phyloP scores from a whole-genome alignment of 805 yeast species.

The Suhomyces pyralidae region DNA sequence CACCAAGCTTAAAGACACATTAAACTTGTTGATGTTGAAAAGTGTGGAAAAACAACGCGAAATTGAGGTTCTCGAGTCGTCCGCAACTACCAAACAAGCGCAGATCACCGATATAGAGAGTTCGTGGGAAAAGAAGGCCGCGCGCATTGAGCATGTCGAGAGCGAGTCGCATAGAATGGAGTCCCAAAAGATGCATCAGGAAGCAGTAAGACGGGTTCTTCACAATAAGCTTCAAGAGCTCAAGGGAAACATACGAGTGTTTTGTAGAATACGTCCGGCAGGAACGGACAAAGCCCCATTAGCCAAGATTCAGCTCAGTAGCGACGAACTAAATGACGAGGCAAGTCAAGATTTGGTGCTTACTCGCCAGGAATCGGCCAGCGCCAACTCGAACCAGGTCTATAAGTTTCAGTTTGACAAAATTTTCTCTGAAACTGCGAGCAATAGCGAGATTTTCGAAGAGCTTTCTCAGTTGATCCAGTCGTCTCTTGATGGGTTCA shows the following conservation, averaged over 20 bases:
- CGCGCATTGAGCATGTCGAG: conserved; percentile 5
- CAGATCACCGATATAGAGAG: conserved; percentile 8
- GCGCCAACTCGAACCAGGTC: conserved; percentile 4
- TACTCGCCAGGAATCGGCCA: conserved; percentile 16
- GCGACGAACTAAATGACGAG: conserved; percentile 29
- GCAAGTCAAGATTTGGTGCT: conserved; percentile 35
- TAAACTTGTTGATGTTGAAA: conserved; percentile 5
- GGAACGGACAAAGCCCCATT: conserved; percentile 7
- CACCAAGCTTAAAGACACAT: neutral
- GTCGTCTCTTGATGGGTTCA: conserved; percentile 74
- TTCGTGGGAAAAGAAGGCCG: conserved; percentile 3
- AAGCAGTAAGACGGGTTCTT: conserved; percentile 54
- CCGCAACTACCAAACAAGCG: conserved; percentile 8
- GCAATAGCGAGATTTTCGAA: conserved; percentile 67
- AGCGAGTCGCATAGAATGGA: conserved; percentile 13
- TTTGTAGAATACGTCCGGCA: conserved; percentile 64
- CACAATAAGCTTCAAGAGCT: conserved; percentile 80
- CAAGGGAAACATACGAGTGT: conserved; percentile 89
- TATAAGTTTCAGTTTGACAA: conserved; percentile 69
- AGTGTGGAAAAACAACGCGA: conserved; percentile 13
- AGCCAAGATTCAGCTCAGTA: conserved; percentile 16
- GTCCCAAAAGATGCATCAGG: conserved; percentile 45
- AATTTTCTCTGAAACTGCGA: conserved; percentile 55
- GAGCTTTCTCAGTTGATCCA: conserved; percentile 86
- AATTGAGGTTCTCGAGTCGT: conserved; percentile 12